Base-by-base conservation (phyloP, 352 stramenopile species). In the Pythium volutum region DNA sequence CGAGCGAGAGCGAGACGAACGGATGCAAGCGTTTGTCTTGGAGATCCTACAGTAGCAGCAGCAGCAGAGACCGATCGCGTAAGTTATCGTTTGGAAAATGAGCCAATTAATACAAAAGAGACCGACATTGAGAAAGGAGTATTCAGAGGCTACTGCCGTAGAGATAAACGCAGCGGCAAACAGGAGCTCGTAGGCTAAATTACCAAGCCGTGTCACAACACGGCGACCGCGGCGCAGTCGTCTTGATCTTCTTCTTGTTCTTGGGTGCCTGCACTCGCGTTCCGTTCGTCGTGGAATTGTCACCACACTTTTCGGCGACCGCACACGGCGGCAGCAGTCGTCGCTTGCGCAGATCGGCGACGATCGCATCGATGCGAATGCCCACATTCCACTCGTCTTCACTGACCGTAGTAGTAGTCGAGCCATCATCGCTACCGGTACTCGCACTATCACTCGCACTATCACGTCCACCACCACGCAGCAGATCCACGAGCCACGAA, bases 281-380 rank as follows among this genome's bases (percentile, higher is more conserved):
- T 5, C 36, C 18, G 18, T 43, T 43, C 36, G 10, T 20, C 4
- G 36, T 8, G 1, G 31, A 4, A 11, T 36, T 11, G 6, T 8
- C 36, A 16, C 36, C 36, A 22, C 42, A 48, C 42, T 48, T 48
- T 25, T 27, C n/a, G n/a, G 63, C 71, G 20, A 74, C 20, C 0
- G 67, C 71, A 31, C 71, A 73, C 0, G 52, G 59, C 14, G 71
- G 71, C 33, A 78, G 31, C 15, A 39, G 46, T 9, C 47, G 20
- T n/a, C 61, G 52, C 52, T 46, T 48, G 2, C 54, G 42, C 20
- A 81, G 16, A 43, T 81, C 67, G 1, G 57, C 52, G 14, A 78
- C 39, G 36, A 81, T 78, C 38, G 68, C 59, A 11, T 81, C 66
- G 47, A 73, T 79, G 26, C 68, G 70, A 49, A 79, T 70, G 20